These are phyloP conservation scores for Prunus dulcis DNA, from an alignment of 306 rosid species.

Conservation along the genomic window DNA sequence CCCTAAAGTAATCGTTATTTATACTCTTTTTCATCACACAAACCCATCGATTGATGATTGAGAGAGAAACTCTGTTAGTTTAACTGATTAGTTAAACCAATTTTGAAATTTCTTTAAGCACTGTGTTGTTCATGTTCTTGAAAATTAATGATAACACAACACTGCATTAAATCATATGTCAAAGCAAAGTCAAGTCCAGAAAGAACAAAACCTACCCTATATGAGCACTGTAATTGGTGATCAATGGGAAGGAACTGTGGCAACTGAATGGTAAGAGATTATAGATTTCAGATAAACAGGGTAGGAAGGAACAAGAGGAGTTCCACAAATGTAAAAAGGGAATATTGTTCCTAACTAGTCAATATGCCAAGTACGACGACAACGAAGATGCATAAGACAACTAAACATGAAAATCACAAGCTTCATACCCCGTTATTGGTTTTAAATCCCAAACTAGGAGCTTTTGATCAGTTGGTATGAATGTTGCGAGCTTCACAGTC, in stretches of 20 bases:
- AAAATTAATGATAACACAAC: no score
- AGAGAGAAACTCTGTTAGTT: background rate
- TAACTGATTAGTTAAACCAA: background rate
- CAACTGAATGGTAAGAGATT: background rate
- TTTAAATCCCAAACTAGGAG: background rate
- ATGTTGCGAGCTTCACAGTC: background rate
- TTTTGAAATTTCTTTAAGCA: background rate
- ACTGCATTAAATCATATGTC: background rate
- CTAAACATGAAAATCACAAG: background rate
- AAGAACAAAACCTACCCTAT: background rate
- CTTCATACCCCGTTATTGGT: background rate
- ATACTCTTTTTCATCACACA: background rate
- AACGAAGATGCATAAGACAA: background rate
- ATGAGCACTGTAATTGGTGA: background rate
- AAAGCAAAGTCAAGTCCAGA: background rate
- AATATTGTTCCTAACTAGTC: background rate
- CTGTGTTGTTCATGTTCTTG: background rate
- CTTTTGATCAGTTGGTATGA: background rate
- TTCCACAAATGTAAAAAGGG: background rate
- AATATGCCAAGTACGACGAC: background rate
- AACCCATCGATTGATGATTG: background rate
- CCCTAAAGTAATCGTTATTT: background rate
- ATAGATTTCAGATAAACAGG: background rate
- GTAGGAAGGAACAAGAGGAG: background rate
- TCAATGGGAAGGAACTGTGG: background rate